Evolutionary conservation across 768 basidiomycete species (phyloP), one percentile per base, ranked within the genome.

Genomic region (Rhizopogon salebrosus): DNA sequence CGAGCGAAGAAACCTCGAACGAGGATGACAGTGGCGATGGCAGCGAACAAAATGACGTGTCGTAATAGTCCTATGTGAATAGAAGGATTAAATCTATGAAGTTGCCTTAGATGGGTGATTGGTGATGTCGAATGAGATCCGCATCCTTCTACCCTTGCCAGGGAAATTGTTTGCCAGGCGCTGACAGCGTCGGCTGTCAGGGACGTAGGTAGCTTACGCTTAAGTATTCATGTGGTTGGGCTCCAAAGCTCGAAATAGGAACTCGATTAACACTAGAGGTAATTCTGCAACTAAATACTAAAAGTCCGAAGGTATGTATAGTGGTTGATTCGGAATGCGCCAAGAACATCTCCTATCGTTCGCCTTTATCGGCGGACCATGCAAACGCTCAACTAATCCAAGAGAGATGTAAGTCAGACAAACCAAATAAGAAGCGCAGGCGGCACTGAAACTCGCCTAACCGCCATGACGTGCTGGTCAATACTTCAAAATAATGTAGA

Each of bases 401-500:
- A 13, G 10, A 34, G 11, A 20, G 16, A 4, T 16, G 2, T 27
- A 35, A 34, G 31, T 13, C n/a, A 4, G 6, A 45, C 4, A 27
- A 22, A 46, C 20, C 2, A 34, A 22, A 34, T 29, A 27, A 20
- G 20, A 1, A 16, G 3, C 14, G 29, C 8, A 11, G n/a, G n/a
- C n/a, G n/a, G n/a, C n/a, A n/a, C n/a, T 22, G 29, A 4, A 31
- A 22, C 29, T 46, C 11, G 20, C 45, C 31, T 34, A 7, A 31
- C 29, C 26, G n/a, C 23, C 13, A 6, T 16, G 26, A 10, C 22
- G 11, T 35, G 8, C 10, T 10, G 10, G 52, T 62, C 50, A 89
- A 57, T 87, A 85, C 66, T 90, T 91, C 55, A 89, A 67, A 58
- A 91, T 89, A 64, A 92, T 88, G 71, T 89, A 92, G 11, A 92